Evolutionary conservation across 140 eudicot genomes (phyloP).

Genomic region (Cichorium intybus): DNA sequence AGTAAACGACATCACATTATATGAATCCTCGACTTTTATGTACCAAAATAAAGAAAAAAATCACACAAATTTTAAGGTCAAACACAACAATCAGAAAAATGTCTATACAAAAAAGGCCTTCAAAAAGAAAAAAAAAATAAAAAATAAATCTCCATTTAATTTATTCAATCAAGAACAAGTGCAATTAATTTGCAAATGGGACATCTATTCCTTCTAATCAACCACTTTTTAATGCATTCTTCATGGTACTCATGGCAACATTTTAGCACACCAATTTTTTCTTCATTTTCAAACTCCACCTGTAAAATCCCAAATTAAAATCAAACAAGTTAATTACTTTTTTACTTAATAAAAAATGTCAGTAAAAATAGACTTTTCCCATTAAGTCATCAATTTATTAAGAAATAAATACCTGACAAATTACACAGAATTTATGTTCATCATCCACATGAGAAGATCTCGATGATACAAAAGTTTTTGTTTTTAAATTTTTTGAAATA

Average conservation of each 20-base stretch:
- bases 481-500: constrained; percentile 44
- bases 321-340: no score
- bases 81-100: constrained; percentile 25
- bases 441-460: constrained; percentile 36
- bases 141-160: no score
- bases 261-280: constrained; percentile 50
- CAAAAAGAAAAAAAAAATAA: constrained; percentile 14
- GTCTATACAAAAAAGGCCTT: constrained; percentile 43
- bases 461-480: constrained; percentile 42
- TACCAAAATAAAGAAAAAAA: constrained; percentile 32
- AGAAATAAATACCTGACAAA: constrained; percentile 90
- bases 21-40: constrained; percentile 22
- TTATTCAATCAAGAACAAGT: constrained; percentile 21
- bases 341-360: not conserved
- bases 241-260: constrained; percentile 84
- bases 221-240: constrained; percentile 86
- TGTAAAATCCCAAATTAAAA: constrained; percentile 17
- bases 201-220: constrained; percentile 65
- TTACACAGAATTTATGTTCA: constrained; percentile 34
- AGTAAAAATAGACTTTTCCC: no score
- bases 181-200: constrained; percentile 83
- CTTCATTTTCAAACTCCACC: constrained; percentile 69
- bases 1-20: constrained; percentile 12
- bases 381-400: no score
- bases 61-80: constrained; percentile 19